Conservation (phyloP, 2,329 filamentous ascomycete species). For the Cercospora sp. region DNA sequence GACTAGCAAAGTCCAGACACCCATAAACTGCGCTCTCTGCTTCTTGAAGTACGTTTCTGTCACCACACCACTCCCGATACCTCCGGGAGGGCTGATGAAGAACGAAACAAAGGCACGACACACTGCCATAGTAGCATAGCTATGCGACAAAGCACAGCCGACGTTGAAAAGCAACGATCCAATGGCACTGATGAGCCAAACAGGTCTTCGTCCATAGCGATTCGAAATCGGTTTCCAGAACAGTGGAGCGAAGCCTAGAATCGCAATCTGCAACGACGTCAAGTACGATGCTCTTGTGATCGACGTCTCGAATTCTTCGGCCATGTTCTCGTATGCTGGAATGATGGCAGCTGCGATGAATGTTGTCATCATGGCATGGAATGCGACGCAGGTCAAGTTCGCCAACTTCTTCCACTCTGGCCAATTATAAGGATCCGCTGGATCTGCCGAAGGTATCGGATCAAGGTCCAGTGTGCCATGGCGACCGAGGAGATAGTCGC, state of each 20-base stretch:
- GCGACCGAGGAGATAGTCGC: constrained; percentile 53
- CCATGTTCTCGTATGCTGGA: constrained; percentile 56
- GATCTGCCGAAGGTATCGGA: constrained; percentile 53
- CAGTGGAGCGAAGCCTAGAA: constrained; percentile 56
- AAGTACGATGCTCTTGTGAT: constrained; percentile 56
- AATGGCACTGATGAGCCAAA: constrained; percentile 55
- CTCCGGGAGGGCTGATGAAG: constrained; percentile 57
- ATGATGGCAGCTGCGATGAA: constrained; percentile 58
- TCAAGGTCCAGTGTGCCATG: constrained; percentile 59
- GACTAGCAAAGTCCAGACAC: constrained; percentile 58
- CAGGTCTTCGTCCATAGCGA: constrained; percentile 56
- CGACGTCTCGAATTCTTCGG: constrained; percentile 51
- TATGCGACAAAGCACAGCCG: constrained; percentile 54
- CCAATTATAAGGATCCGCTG: constrained; percentile 58
- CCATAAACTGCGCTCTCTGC: constrained; percentile 57
- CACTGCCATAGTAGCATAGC: constrained; percentile 53
- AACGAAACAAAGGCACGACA: constrained; percentile 57
- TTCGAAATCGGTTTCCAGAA: constrained; percentile 60
- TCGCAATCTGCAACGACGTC: constrained; percentile 57
- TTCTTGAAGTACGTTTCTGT: constrained; percentile 60
- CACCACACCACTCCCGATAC: constrained; percentile 59
- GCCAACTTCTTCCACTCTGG: constrained; percentile 54
- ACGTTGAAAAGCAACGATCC: constrained; percentile 54
- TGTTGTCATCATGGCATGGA: constrained; percentile 55
- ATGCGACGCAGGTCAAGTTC: constrained; percentile 54